Percentiles rank a stretch among this genome's conserved stretches.
Conservation (phyloP, 257 asterid genomes). For the Rubia yunnanensis region DNA sequence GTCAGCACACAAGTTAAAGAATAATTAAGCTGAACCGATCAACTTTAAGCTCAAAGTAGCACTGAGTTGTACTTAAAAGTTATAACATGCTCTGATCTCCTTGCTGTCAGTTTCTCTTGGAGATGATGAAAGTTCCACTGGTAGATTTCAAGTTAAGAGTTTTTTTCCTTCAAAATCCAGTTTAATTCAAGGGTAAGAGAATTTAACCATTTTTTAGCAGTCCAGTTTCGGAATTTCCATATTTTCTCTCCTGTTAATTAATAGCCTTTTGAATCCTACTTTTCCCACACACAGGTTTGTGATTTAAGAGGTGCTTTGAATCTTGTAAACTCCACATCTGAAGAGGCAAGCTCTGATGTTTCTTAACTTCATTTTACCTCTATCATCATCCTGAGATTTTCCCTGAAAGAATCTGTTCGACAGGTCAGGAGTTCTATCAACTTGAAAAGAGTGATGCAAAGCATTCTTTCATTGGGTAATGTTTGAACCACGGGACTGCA, state of each 20-base stretch:
- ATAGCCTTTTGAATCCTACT: not conserved
- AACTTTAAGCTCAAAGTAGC: not conserved
- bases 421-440: conserved; percentile 78
- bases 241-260: not conserved
- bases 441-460: conserved; percentile 73
- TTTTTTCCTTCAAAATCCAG: conserved; percentile 64
- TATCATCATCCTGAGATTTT: not conserved
- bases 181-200: conserved; percentile 52
- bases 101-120: conserved; percentile 62
- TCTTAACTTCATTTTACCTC: conserved; percentile 8
- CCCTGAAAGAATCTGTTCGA: conserved; percentile 20
- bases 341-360: conserved; percentile 49
- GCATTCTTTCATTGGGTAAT: conserved; percentile 78
- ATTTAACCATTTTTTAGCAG: not conserved
- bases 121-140: conserved; percentile 78
- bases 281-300: conserved; percentile 33
- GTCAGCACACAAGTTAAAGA: not conserved
- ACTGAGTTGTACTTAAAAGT: not conserved
- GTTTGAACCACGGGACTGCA: conserved; percentile 90
- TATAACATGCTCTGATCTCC: conserved; percentile 6
- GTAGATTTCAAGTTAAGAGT: conserved; percentile 69
- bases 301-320: conserved; percentile 52
- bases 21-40: not conserved
- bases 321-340: conserved; percentile 52
- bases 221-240: not conserved